Evolutionary conservation across 2,329 filamentous ascomycete species (phyloP).

Genomic region (Fusarium decemcellulare): DNA sequence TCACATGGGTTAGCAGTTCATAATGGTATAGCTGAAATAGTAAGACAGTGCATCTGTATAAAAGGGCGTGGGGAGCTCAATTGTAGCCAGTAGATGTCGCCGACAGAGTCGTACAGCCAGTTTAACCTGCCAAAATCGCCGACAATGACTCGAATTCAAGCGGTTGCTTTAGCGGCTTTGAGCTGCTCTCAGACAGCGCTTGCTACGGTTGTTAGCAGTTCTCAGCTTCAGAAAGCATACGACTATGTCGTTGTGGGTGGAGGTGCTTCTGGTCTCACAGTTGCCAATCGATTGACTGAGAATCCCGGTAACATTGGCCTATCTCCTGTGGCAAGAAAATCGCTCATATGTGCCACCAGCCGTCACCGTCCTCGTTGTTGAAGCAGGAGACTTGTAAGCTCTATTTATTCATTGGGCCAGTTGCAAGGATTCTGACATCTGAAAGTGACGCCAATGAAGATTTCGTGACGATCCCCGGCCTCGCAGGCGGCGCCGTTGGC

Average conservation of each 20-base stretch:
- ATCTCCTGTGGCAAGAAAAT: not conserved
- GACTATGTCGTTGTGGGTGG: conserved; percentile 40
- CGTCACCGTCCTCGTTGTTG: conserved; percentile 37
- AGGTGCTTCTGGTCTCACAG: conserved; percentile 38
- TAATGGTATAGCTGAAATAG: too few species aligned
- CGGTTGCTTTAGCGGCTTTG: conserved; percentile 5
- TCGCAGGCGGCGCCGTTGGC: conserved; percentile 40
- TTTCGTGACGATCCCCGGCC: conserved; percentile 38
- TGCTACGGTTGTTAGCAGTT: conserved; percentile 1
- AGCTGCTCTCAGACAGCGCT: conserved; percentile 4
- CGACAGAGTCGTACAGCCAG: not conserved
- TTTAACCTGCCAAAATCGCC: not conserved
- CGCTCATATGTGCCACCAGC: conserved; percentile 13
- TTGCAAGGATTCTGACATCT: not conserved
- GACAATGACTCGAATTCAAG: conserved; percentile 8
- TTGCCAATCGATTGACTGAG: conserved; percentile 40
- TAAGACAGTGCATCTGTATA: not conserved
- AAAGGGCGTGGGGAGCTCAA: not conserved
- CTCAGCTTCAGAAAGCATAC: conserved; percentile 21
- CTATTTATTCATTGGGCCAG: not conserved
- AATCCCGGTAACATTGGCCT: conserved; percentile 20
- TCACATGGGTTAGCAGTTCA: too few species aligned
- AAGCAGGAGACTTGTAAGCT: conserved; percentile 42
- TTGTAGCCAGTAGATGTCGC: too few species aligned
- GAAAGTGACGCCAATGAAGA: conserved; percentile 36